Conservation (phyloP, 1,139 yeast genomes). For the Sugiyamaella japonica region DNA sequence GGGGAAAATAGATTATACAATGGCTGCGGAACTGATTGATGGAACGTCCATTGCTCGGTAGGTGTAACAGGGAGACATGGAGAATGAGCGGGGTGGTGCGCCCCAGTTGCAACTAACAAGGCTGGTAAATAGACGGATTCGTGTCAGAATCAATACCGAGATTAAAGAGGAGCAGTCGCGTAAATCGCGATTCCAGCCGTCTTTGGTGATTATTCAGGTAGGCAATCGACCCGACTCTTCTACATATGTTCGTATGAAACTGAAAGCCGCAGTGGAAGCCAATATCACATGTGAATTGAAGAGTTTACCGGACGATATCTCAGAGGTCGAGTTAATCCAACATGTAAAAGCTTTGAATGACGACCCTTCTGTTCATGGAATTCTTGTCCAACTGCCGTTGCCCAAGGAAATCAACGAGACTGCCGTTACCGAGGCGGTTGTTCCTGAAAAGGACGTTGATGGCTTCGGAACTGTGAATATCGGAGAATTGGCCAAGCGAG, state of each 20-base stretch:
- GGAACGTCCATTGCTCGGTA: constrained; percentile 18
- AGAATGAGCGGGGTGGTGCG: not conserved
- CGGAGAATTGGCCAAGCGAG: constrained; percentile 86
- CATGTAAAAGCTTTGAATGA: constrained; percentile 64
- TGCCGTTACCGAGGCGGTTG: constrained; percentile 73
- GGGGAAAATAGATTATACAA: not conserved
- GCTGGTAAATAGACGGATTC: constrained; percentile 31
- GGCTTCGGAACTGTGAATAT: constrained; percentile 90
- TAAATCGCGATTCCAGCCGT: constrained; percentile 67
- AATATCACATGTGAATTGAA: constrained; percentile 39
- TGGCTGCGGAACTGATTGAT: constrained; percentile 20
- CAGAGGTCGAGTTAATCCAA: constrained; percentile 52
- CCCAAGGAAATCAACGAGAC: constrained; percentile 81
- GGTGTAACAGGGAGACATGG: not conserved
- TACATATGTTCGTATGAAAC: constrained; percentile 91
- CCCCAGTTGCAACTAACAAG: not conserved
- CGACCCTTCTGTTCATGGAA: constrained; percentile 75
- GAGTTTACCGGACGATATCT: constrained; percentile 37
- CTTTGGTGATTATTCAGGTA: constrained; percentile 82
- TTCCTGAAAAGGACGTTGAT: constrained; percentile 85
- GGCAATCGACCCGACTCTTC: constrained; percentile 88
- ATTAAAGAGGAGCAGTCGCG: constrained; percentile 55
- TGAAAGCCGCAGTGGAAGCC: constrained; percentile 71
- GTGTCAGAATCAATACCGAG: constrained; percentile 45
- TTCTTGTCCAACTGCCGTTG: constrained; percentile 88